Evolutionary conservation across 495 filamentous ascomycete genomes (phyloP).

Genomic region (Penicillium maclennaniae): DNA sequence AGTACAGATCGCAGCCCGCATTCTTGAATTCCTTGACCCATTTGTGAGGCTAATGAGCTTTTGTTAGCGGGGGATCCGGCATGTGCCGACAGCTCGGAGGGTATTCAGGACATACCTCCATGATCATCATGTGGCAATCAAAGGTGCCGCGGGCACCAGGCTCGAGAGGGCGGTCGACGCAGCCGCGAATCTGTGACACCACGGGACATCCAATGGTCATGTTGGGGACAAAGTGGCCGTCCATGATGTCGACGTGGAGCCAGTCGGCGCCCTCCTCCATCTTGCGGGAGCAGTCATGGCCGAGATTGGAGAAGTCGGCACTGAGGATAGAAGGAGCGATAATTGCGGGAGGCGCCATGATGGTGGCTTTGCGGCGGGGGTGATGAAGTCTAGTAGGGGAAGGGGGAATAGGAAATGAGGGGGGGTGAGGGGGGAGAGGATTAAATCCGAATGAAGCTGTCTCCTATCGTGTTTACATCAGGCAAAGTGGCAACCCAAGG

Average conservation of each 20-base stretch:
- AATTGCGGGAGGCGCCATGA: conserved; percentile 84
- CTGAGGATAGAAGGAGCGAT: conserved; percentile 96
- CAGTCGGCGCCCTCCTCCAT: conserved; percentile 85
- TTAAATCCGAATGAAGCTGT: conserved; percentile 1
- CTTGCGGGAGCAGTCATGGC: conserved; percentile 75
- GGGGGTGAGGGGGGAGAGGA: background rate
- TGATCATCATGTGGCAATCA: conserved; percentile 99
- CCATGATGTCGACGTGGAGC: conserved; percentile 80
- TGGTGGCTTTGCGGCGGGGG: conserved; percentile 6
- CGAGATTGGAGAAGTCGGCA: conserved; percentile 87
- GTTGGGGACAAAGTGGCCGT: conserved; percentile 96
- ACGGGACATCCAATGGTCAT: conserved; percentile 95
- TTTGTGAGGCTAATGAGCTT: conserved; percentile 71
- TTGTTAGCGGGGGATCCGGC: background rate
- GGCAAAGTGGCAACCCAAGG: conserved; percentile 24
- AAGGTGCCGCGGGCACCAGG: conserved; percentile 79
- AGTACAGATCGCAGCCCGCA: conserved; percentile 95
- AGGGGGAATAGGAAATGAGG: conserved; percentile 4
- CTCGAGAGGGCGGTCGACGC: conserved; percentile 62
- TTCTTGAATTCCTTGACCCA: conserved; percentile 94
- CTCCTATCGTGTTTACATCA: conserved; percentile 20
- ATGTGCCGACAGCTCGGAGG: background rate
- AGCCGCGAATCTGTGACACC: conserved; percentile 83
- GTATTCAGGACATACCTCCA: conserved; percentile 59
- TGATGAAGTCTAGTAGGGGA: background rate